Base-by-base conservation (phyloP, 1,284 basidiomycete genomes). In the Melampsora americana region DNA sequence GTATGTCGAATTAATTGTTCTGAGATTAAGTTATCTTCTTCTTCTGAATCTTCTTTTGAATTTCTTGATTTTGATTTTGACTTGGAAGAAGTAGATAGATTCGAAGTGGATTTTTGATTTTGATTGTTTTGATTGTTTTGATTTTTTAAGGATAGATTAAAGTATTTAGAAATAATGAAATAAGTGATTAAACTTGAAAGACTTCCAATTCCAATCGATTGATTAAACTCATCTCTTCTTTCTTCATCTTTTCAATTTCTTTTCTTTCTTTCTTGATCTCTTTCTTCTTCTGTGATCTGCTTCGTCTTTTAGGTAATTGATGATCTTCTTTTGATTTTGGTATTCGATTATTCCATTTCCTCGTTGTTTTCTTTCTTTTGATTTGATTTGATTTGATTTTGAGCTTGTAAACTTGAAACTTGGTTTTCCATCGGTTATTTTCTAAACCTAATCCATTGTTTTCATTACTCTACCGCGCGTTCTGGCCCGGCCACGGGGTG, bases 1-100 rank as follows among this genome's bases (percentile, higher is more conserved):
- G 96, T 97, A 84, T 98, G 97, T 62, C 96, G 86, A 6, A 94
- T 91, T 50, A 99, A 87, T 83, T 97, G 90, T 81, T 83, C 84
- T 50, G 81, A 79, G 44, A 84, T 81, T 28, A 84, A 81, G 18
- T 80, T 79, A 74, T 84, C 83, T 68, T 83, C 82, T 75, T 73
- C 62, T 11, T n/a, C n/a, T 6, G 28, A 48, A 56, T 9, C 20
- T 12, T 56, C 46, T 11, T 11, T 48, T 11, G 46, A 20, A 11
- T 56, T 28, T n/a, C 20, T 56, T 56, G 53, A 3, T 53, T 53
- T 20, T 23, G 50, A 20, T 23, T 3, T 18, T 4, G 3, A 3
- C 2, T 23, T 53, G 18, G 11, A 11, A 20, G 46, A 11, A 20
- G 46, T 48, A 20, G 11, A 48, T 11, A 20, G 46, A 11, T 48